phyloP scores from a whole-genome alignment of 192 early-diverging fungal genomes.

The Chytriomyces sp. region DNA sequence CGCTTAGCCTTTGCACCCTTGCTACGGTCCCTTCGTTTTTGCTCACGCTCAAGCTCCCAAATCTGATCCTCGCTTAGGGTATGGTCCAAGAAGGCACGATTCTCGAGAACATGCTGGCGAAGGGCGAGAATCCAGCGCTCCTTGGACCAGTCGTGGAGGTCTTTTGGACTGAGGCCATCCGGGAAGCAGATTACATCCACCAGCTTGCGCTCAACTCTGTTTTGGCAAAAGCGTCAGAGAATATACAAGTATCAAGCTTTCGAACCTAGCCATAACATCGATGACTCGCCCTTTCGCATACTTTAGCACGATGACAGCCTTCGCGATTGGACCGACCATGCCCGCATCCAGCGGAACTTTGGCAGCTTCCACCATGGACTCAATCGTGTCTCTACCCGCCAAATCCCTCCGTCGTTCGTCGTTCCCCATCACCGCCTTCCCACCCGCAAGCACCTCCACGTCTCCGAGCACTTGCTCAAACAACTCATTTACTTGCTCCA shows the following conservation, averaged over 20 bases:
- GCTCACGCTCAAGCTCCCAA: neutral
- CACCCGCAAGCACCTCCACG: neutral
- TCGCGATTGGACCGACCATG: constrained; percentile 16
- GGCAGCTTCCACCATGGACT: constrained; percentile 11
- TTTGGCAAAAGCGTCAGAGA: no score
- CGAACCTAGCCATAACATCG: constrained; percentile 24
- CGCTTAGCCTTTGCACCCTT: neutral
- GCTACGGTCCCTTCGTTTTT: neutral
- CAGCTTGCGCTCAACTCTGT: no score
- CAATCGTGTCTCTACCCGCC: constrained; percentile 2
- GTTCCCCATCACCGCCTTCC: neutral
- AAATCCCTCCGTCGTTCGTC: constrained; percentile 11
- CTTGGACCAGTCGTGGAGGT: constrained; percentile 19
- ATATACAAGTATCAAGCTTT: no score
- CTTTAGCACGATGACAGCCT: constrained; percentile 7
- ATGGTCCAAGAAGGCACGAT: neutral
- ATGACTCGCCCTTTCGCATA: constrained; percentile 4
- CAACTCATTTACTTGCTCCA: neutral
- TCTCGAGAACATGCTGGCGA: constrained; percentile 6
- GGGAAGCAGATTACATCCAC: no score
- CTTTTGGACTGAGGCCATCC: no score
- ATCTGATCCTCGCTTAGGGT: neutral
- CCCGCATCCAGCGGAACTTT: constrained; percentile 16
- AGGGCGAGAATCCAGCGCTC: constrained; percentile 9
- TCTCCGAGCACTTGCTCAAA: neutral